These are phyloP conservation scores for Cutaneotrichosporon sp. DNA, from an alignment of 1,284 basidiomycete genomes.

Conservation along the genomic window DNA sequence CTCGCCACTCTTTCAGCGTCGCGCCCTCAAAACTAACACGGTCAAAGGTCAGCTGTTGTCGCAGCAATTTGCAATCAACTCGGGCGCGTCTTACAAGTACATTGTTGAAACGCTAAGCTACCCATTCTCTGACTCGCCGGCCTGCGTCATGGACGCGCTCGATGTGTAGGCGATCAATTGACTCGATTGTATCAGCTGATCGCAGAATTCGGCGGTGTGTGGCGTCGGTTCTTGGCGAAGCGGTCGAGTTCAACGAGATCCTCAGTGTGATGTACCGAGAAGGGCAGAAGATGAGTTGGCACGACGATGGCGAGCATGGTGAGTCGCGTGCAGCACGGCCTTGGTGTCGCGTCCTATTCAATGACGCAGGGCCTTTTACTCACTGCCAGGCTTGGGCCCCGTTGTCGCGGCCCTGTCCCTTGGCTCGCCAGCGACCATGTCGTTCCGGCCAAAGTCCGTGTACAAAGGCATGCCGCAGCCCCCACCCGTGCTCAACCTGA, in stretches of 20 bases:
- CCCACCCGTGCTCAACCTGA: slow-evolving; percentile 16
- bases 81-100: slow-evolving; percentile 49
- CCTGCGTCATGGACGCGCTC: slow-evolving; percentile 37
- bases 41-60: slow-evolving; percentile 35
- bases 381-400: slow-evolving; percentile 38
- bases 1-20: slow-evolving; percentile 39
- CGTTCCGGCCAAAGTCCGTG: slow-evolving; percentile 27
- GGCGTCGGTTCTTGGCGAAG: slow-evolving; percentile 22
- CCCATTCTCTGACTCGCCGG: slow-evolving; percentile 39
- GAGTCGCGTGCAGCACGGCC: slow-evolving; percentile 14
- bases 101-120: slow-evolving; percentile 42
- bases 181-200: slow-evolving; percentile 10
- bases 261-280: slow-evolving; percentile 49
- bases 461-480: not conserved
- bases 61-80: slow-evolving; percentile 50
- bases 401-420: slow-evolving; percentile 45
- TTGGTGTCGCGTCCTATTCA: not conserved
- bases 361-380: not conserved
- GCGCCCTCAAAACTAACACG: slow-evolving; percentile 28
- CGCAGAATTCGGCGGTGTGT: slow-evolving; percentile 28
- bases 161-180: slow-evolving; percentile 31
- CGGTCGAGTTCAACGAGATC: slow-evolving; percentile 45
- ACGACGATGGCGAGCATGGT: slow-evolving; percentile 50
- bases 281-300: slow-evolving; percentile 52
- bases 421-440: slow-evolving; percentile 42